Conservation (phyloP, 2,329 filamentous ascomycete genomes). For the Fusarium sp. region DNA sequence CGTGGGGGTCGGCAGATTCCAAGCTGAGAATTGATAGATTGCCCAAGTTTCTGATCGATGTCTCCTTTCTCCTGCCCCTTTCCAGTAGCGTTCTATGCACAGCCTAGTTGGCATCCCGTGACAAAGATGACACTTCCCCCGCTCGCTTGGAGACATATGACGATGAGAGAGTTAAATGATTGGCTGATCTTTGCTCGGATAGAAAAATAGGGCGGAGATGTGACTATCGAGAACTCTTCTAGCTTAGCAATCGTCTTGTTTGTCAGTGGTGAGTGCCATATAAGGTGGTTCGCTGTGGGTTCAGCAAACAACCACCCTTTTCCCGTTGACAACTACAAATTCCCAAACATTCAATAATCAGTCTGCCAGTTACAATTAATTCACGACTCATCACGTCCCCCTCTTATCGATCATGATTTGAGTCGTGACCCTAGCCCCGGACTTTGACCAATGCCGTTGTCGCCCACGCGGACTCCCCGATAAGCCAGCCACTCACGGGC, state of each 20-base stretch:
- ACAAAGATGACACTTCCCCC: background rate
- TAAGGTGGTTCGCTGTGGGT: background rate
- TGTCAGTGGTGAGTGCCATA: background rate
- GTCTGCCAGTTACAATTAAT: background rate
- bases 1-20: background rate
- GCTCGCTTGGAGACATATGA: background rate
- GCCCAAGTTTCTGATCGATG: background rate
- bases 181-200: background rate
- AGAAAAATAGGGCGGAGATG: background rate
- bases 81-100: background rate
- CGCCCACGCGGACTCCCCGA: background rate
- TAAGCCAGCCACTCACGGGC: background rate
- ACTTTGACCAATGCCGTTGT: background rate
- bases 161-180: background rate
- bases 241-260: background rate
- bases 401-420: background rate
- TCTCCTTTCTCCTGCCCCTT: background rate
- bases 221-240: background rate
- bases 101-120: background rate
- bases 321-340: background rate
- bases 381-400: background rate
- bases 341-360: background rate
- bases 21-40: background rate
- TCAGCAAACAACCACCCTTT: background rate
- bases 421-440: background rate